These are phyloP conservation scores for Diaporthe batatas DNA, from an alignment of 2,329 filamentous ascomycete species.

Conservation along the genomic window DNA sequence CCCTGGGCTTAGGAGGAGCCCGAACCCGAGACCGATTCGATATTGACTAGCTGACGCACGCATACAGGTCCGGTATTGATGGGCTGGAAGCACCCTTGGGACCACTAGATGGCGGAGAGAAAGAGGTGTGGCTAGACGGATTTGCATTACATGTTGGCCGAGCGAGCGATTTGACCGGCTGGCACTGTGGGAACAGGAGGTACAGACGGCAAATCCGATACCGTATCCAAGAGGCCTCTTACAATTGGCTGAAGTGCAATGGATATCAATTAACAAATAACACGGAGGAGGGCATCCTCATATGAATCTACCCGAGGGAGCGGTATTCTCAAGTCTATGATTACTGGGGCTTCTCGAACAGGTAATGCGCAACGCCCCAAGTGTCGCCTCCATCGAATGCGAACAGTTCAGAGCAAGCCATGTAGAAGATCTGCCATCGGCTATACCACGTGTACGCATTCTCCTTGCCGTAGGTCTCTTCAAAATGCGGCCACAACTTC, in stretches of 20 bases:
- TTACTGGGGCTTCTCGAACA: slow-evolving; percentile 70
- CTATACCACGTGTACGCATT: slow-evolving; percentile 74
- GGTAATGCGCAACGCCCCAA: slow-evolving; percentile 76
- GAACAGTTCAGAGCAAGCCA: slow-evolving; percentile 75
- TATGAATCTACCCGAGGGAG: slow-evolving; percentile 13
- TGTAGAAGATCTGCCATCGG: slow-evolving; percentile 79
- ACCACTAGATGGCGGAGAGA: slow-evolving; percentile 71
- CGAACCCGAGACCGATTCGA: background rate
- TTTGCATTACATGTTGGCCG: slow-evolving; percentile 25
- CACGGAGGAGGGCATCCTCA: slow-evolving; percentile 4
- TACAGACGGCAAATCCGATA: slow-evolving; percentile 9
- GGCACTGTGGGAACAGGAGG: background rate
- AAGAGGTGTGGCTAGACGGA: slow-evolving; percentile 4
- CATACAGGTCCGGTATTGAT: slow-evolving; percentile 77
- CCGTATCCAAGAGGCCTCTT: background rate
- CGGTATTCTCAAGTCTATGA: slow-evolving; percentile 10
- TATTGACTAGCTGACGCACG: slow-evolving; percentile 17
- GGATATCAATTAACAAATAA: background rate
- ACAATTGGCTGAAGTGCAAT: background rate
- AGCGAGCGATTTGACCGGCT: slow-evolving; percentile 1
- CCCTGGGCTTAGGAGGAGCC: background rate
- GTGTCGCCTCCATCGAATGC: slow-evolving; percentile 74
- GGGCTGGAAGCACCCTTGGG: slow-evolving; percentile 97
- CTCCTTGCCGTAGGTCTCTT: slow-evolving; percentile 74
- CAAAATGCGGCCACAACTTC: slow-evolving; percentile 73